Base-by-base conservation (phyloP, 2,329 filamentous ascomycete species). In the Rhynchosporium graminicola region DNA sequence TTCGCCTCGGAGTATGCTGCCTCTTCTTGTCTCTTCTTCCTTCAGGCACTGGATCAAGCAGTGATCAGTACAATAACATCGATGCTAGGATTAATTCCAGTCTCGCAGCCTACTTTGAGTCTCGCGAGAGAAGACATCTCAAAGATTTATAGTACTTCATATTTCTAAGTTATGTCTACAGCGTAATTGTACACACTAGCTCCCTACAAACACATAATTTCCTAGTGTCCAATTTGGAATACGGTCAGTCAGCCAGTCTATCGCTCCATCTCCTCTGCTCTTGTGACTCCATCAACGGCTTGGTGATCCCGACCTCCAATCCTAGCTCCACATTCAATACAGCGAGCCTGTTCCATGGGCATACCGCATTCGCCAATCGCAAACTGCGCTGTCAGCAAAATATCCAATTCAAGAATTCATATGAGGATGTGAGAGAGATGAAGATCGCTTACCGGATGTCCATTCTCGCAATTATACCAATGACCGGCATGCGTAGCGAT, bases 331-430 rank as follows among this genome's bases (percentile, higher is more conserved):
- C 87, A 91, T 64, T 90, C 81, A 0, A 87, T 86, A 65, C 88
- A 91, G 0, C 73, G 73, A 1, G 86, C 80, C 28, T 68, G 50
- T 70, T 90, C 63, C 84, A 88, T 87, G 0, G 87, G 83, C 79
- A 85, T 83, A 0, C 86, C 86, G 66, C 86, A 89, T 63, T 89
- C 84, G 0, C 86, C 86, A 15, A 89, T 80, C 0, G 85, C 83
- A 66, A 90, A 87, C 63, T 69, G 4, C 33, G 9, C 33, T 29
- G 20, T 4, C 4, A 13, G 26, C 3, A 28, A 56, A 15, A 26
- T 26, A 7, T 3, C 43, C 20, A n/a, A n/a, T 10, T 46, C 15
- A 26, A 36, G 33, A 36, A 6, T 10, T 4, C 26, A 28, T 8
- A 20, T 8, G 42, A 43, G 10, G 20, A 43, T 3, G 8, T 3